These are phyloP conservation scores for Stagonosporopsis vannaccii DNA, from an alignment of 2,329 filamentous ascomycete species.

Conservation along the genomic window DNA sequence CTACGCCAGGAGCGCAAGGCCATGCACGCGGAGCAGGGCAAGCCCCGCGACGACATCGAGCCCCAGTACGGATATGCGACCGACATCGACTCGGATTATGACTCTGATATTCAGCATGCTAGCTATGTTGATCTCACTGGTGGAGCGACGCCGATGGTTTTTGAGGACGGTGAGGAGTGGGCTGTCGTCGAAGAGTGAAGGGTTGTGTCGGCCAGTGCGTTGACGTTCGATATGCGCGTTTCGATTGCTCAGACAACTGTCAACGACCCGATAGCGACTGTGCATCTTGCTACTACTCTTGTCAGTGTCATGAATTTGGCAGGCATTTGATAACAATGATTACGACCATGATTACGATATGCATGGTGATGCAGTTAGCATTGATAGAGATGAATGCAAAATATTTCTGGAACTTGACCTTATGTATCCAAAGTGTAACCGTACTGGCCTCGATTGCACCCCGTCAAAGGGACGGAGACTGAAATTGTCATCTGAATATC, in stretches of 20 bases:
- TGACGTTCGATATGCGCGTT: neutral
- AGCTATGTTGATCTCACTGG: constrained; percentile 14
- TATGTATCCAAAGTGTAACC: neutral
- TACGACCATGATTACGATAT: neutral
- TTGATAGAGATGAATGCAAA: neutral
- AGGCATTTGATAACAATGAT: neutral
- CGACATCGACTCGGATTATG: constrained; percentile 10
- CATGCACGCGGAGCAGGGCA: constrained; percentile 3
- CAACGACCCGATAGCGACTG: neutral
- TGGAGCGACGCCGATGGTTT: constrained; percentile 9
- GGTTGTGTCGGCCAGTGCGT: neutral
- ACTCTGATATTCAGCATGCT: constrained; percentile 4
- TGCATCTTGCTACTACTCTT: neutral
- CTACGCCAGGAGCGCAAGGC: constrained; percentile 5
- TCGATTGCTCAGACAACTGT: too few relatives aligned
- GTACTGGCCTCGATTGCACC: neutral
- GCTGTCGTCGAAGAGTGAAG: constrained; percentile 11
- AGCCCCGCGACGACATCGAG: neutral
- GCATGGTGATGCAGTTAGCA: neutral
- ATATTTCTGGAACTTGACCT: neutral
- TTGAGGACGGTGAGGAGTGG: constrained; percentile 15
- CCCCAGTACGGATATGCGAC: neutral
- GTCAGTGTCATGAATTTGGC: neutral
- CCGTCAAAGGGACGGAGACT: neutral
- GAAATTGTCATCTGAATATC: neutral